phyloP scores from a whole-genome alignment of 768 basidiomycete genomes.

The Leccinum longicurvipes region DNA sequence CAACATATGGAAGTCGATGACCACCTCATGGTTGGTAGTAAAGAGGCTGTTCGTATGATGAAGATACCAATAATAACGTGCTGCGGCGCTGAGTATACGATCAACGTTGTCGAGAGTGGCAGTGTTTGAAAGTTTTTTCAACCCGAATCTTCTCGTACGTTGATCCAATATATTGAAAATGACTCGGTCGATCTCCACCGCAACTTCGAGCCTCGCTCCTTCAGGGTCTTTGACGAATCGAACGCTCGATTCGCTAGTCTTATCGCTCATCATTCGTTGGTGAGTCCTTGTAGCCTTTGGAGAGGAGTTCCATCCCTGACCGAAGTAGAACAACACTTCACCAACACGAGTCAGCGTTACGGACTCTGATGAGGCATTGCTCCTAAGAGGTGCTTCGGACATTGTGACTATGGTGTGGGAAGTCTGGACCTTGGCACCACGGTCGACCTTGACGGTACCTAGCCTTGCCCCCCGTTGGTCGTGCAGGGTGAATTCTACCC shows the following conservation, averaged over 20 bases:
- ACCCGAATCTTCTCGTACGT: neutral
- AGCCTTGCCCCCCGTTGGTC: neutral
- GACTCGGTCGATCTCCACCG: neutral
- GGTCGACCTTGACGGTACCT: neutral
- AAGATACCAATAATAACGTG: slow-evolving; percentile 24
- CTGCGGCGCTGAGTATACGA: slow-evolving; percentile 10
- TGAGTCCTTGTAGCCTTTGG: neutral
- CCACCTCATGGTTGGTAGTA: neutral
- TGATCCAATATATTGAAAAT: slow-evolving; percentile 4
- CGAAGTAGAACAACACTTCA: neutral
- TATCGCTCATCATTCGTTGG: neutral
- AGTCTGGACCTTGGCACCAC: neutral
- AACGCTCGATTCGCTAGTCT: neutral
- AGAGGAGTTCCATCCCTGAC: neutral
- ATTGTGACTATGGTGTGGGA: slow-evolving; percentile 7
- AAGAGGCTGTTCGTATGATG: slow-evolving; percentile 1
- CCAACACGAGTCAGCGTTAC: slow-evolving; percentile 1
- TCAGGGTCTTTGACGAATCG: neutral
- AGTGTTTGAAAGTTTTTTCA: neutral
- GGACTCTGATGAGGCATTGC: neutral
- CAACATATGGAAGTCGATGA: slow-evolving; percentile 12
- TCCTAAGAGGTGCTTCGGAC: neutral
- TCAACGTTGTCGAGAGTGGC: neutral
- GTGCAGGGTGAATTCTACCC: slow-evolving; percentile 21
- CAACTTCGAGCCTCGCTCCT: slow-evolving; percentile 1